Evolutionary conservation across 2,329 filamentous ascomycete genomes (phyloP).

Genomic region (Seiridium cupressi): DNA sequence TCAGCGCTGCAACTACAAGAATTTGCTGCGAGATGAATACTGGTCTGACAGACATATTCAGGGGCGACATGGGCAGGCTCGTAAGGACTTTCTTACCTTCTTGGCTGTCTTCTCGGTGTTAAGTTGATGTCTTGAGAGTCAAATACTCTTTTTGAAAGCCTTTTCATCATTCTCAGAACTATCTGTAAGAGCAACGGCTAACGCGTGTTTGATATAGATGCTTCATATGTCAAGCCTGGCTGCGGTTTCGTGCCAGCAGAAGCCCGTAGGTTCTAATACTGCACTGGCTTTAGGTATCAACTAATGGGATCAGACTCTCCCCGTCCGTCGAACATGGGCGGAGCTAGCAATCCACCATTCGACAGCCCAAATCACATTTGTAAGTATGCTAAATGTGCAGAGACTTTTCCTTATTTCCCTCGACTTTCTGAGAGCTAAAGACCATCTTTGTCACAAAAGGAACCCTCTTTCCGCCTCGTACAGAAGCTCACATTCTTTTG

Average conservation of each 20-base stretch:
- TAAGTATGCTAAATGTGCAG: no score
- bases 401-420: no score
- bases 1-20: constrained; percentile 36
- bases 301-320: constrained; percentile 32
- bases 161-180: no score
- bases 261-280: constrained; percentile 19
- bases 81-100: no score
- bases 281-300: background rate
- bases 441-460: no score
- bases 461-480: no score
- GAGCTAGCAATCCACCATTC: constrained; percentile 21
- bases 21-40: constrained; percentile 44
- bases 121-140: no score
- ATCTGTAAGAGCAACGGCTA: no score
- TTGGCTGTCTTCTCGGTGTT: no score
- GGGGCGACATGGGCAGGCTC: constrained; percentile 47
- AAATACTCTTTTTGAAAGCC: no score
- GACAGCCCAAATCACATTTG: constrained; percentile 35
- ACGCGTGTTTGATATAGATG: constrained; percentile 20
- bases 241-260: constrained; percentile 44
- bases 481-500: no score
- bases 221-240: constrained; percentile 46
- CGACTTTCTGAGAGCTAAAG: no score
- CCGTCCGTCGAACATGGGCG: constrained; percentile 26
- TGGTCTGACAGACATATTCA: constrained; percentile 48